phyloP scores from a whole-genome alignment of 805 yeast genomes.

The Cyberlindnera americana region DNA sequence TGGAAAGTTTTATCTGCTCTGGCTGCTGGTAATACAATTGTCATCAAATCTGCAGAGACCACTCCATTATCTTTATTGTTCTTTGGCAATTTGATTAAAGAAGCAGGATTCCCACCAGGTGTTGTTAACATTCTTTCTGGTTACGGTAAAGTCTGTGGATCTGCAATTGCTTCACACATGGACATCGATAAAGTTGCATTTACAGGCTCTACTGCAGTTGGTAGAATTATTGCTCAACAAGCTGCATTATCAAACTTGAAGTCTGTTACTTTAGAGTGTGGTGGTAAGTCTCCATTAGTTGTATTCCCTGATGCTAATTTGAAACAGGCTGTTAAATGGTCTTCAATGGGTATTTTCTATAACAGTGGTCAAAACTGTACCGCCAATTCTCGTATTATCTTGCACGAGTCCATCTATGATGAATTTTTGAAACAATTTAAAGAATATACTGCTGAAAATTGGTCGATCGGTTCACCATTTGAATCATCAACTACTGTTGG shows the following conservation, averaged over 20 bases:
- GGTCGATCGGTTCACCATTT: constrained; percentile 57
- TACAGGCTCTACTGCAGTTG: constrained; percentile 67
- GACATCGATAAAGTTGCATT: constrained; percentile 58
- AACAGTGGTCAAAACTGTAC: constrained; percentile 71
- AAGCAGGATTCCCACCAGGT: constrained; percentile 78
- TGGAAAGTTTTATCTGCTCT: constrained; percentile 80
- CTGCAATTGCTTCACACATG: constrained; percentile 57
- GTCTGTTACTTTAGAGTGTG: constrained; percentile 66
- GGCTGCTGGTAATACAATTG: constrained; percentile 71
- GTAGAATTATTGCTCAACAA: constrained; percentile 56
- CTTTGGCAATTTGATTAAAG: constrained; percentile 55
- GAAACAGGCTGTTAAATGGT: constrained; percentile 66
- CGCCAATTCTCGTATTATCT: constrained; percentile 59
- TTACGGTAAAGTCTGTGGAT: constrained; percentile 66
- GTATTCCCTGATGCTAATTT: constrained; percentile 62
- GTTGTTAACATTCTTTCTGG: constrained; percentile 73
- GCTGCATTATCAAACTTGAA: constrained; percentile 69
- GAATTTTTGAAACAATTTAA: constrained; percentile 44
- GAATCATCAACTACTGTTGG: constrained; percentile 48
- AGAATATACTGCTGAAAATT: constrained; percentile 42
- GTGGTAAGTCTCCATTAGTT: constrained; percentile 67
- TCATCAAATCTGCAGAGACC: constrained; percentile 71
- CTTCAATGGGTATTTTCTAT: constrained; percentile 58
- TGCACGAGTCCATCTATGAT: constrained; percentile 54
- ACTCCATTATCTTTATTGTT: constrained; percentile 71